Evolutionary conservation across 2,329 filamentous ascomycete species (phyloP).

Genomic region (Colletotrichum tropicicola): DNA sequence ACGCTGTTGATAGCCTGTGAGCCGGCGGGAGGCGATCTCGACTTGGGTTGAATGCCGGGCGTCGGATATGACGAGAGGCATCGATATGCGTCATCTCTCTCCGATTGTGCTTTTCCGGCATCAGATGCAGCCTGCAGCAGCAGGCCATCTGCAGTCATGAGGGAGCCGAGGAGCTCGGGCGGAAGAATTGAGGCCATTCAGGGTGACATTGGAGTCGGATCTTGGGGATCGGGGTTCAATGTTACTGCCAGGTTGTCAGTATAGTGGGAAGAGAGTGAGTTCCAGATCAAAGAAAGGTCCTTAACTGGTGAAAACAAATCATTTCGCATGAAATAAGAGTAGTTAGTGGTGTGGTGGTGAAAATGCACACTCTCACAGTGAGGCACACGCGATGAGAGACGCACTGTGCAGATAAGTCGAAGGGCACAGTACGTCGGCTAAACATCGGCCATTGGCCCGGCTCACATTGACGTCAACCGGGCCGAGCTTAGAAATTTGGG

Average conservation of each 20-base stretch:
- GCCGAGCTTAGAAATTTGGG: conserved; percentile 23
- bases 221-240: no score
- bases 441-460: background rate
- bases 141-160: background rate
- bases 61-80: background rate
- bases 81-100: background rate
- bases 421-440: background rate
- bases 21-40: background rate
- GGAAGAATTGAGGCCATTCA: conserved; percentile 12
- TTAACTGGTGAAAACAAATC: background rate
- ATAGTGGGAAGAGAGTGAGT: no score
- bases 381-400: background rate
- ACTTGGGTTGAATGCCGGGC: conserved; percentile 10
- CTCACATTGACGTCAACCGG: conserved; percentile 9
- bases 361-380: background rate
- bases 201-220: background rate
- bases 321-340: background rate
- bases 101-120: conserved; percentile 1
- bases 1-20: background rate
- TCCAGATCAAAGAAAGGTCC: no score
- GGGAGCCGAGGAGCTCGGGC: background rate
- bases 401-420: background rate
- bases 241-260: no score
- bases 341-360: background rate
- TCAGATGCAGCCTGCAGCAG: background rate